Percentiles rank a stretch among this genome's conserved stretches.
phyloP scores from a whole-genome alignment of 305 asterid genomes.

The Plantago coronopus region DNA sequence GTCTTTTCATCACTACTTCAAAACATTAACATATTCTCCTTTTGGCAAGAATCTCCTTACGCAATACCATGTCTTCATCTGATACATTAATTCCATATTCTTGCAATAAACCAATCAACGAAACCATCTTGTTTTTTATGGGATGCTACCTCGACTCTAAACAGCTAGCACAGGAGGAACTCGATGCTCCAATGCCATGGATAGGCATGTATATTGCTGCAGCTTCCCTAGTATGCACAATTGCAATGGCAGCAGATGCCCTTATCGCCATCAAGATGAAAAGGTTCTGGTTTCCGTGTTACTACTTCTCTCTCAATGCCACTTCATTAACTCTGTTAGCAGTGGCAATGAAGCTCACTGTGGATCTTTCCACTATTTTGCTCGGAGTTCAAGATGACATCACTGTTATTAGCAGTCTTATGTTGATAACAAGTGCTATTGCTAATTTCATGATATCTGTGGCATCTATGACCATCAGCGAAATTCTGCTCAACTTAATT shows the following conservation, averaged over 20 bases:
- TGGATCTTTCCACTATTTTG: constrained; percentile 39
- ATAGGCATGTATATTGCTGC: constrained; percentile 51
- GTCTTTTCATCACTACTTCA: no score
- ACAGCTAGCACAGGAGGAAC: neutral
- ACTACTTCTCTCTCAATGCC: constrained; percentile 54
- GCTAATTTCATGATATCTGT: neutral
- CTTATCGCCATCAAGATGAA: constrained; percentile 32
- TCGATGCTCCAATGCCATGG: constrained; percentile 48
- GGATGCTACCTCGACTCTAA: no score
- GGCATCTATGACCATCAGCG: neutral
- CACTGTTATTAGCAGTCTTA: neutral
- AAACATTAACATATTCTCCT: no score
- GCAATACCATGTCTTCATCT: no score
- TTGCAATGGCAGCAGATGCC: constrained; percentile 52
- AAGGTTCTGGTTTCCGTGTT: constrained; percentile 46
- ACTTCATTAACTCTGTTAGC: constrained; percentile 48
- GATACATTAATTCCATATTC: no score
- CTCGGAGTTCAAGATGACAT: neutral
- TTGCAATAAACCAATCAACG: no score
- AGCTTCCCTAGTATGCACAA: constrained; percentile 40
- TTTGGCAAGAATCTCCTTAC: no score
- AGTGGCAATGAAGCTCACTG: constrained; percentile 54
- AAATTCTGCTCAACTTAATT: neutral
- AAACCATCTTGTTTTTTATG: no score
- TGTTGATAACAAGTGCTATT: neutral